A percentile compares a stretch with the other conserved stretches of the same genome.
Conservation (phyloP, 306 rosid genomes). For the Begonia peltatifolia region DNA sequence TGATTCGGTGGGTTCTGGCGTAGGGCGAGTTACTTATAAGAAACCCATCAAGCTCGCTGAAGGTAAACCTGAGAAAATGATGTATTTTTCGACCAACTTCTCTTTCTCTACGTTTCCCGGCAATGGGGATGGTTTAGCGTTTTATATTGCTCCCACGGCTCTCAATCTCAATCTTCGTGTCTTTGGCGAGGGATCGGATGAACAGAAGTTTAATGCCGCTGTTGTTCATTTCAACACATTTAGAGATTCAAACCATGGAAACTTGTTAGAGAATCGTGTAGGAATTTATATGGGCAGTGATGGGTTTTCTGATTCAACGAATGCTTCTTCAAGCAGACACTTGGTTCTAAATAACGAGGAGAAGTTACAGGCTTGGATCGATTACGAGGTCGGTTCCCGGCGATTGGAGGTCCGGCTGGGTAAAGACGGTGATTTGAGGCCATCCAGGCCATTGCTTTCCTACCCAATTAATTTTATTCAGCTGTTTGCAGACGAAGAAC, state of each 20-base stretch:
- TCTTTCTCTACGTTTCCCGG: constrained; percentile 38
- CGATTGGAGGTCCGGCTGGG: constrained; percentile 66
- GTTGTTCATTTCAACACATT: constrained; percentile 33
- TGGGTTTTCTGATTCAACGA: constrained; percentile 26
- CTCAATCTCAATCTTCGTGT: constrained; percentile 18
- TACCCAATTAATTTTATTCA: constrained; percentile 39
- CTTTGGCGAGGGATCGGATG: constrained; percentile 25
- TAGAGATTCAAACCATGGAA: constrained; percentile 17
- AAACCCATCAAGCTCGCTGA: constrained; percentile 51
- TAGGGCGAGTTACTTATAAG: constrained; percentile 47
- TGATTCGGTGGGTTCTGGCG: constrained; percentile 22
- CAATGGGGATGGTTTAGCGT: constrained; percentile 49
- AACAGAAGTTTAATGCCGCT: constrained; percentile 20
- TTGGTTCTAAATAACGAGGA: constrained; percentile 23
- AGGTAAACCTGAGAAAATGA: constrained; percentile 35
- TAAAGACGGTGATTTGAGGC: constrained; percentile 31
- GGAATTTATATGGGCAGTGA: constrained; percentile 43
- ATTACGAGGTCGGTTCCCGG: constrained; percentile 58
- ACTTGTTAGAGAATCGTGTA: constrained; percentile 26
- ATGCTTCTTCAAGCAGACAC: constrained; percentile 20
- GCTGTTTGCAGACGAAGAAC: constrained; percentile 33
- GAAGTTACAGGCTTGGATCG: constrained; percentile 63
- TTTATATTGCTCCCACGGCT: constrained; percentile 54
- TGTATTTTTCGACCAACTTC: constrained; percentile 60
- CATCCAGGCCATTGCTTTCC: constrained; percentile 46